Evolutionary conservation across 2,329 filamentous ascomycete genomes (phyloP).

Genomic region (Aspergillus clavatus): DNA sequence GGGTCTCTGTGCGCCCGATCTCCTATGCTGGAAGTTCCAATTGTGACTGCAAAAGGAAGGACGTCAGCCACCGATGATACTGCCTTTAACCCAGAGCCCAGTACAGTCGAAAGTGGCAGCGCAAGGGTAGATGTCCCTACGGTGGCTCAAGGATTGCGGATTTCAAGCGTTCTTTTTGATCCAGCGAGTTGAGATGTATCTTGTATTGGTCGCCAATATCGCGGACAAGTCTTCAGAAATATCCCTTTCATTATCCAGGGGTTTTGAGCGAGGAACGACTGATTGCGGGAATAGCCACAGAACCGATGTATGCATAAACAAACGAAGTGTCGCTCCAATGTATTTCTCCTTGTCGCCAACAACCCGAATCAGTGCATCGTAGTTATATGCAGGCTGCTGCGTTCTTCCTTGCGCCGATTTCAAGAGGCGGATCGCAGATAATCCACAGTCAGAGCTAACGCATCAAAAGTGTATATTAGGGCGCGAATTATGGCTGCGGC

Average conservation of each 20-base stretch:
- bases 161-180: too few species aligned
- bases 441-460: background rate
- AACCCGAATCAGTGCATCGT: background rate
- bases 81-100: too few species aligned
- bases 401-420: background rate
- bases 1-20: too few species aligned
- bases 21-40: too few species aligned
- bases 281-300: background rate
- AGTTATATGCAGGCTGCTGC: background rate
- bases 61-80: too few species aligned
- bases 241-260: background rate
- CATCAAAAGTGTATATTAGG: background rate
- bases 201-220: too few species aligned
- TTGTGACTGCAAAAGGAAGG: too few species aligned
- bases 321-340: background rate
- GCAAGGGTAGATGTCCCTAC: too few species aligned
- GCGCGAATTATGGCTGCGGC: background rate
- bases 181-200: too few species aligned
- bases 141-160: too few species aligned
- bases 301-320: background rate
- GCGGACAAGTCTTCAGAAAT: too few species aligned
- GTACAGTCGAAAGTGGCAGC: too few species aligned
- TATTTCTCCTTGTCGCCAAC: background rate
- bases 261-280: background rate
- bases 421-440: background rate